A percentile compares a stretch with the other conserved stretches of the same genome.
Conservation (phyloP, 352 stramenopile species). For the Bremia lactucae region DNA sequence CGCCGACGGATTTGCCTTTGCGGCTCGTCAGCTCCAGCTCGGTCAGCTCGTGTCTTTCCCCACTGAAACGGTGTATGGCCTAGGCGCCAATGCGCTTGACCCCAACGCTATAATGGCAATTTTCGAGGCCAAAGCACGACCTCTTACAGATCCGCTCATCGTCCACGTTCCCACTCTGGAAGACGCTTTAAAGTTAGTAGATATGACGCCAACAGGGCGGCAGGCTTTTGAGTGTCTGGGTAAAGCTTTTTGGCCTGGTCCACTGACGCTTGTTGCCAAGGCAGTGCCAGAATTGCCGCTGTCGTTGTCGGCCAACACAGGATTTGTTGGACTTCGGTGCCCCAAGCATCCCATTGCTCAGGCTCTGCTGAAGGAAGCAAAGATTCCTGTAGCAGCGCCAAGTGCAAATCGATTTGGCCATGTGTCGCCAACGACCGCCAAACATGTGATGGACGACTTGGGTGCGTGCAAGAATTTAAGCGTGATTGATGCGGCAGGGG, state of each 20-base stretch:
- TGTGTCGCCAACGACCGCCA: slow-evolving; percentile 92
- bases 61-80: slow-evolving; percentile 99
- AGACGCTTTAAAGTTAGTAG: slow-evolving; percentile 84
- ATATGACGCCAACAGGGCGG: slow-evolving; percentile 53
- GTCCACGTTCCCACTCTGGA: slow-evolving; percentile 90
- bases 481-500: slow-evolving; percentile 49
- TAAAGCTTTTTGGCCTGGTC: slow-evolving; percentile 93
- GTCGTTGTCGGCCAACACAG: slow-evolving; percentile 88
- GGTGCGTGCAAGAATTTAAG: slow-evolving; percentile 84
- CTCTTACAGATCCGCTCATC: slow-evolving; percentile 96
- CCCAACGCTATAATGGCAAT: slow-evolving; percentile 89
- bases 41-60: slow-evolving; percentile 91
- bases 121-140: slow-evolving; percentile 92
- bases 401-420: slow-evolving; percentile 98
- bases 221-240: slow-evolving; percentile 80
- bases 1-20: slow-evolving; percentile 31
- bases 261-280: slow-evolving; percentile 94
- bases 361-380: slow-evolving; percentile 77
- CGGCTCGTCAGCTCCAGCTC: slow-evolving; percentile 53
- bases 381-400: slow-evolving; percentile 93
- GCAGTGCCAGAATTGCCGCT: slow-evolving; percentile 78
- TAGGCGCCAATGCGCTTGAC: slow-evolving; percentile 95
- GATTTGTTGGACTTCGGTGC: slow-evolving; percentile 94
- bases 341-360: slow-evolving; percentile 89
- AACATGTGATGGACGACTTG: slow-evolving; percentile 97